Base-by-base conservation (phyloP, 805 yeast species). In the Wickerhamiella bombiphila region DNA sequence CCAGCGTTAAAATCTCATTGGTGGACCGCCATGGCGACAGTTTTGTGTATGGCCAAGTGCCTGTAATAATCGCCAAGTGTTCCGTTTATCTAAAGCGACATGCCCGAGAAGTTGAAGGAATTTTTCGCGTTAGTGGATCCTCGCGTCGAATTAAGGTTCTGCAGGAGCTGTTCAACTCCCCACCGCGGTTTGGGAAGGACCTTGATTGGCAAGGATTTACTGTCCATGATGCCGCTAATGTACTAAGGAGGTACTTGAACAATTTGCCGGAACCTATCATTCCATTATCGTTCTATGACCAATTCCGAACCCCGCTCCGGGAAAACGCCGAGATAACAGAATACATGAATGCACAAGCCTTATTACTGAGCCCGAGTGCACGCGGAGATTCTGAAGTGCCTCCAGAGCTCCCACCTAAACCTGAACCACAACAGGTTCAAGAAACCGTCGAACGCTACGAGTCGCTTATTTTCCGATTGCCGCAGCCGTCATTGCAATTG, bases 201-300 rank as follows among this genome's bases (percentile, higher is more conserved):
- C 68, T 86, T 32, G 72, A 70, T 47, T 91, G 97, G 98, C 85
- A 81, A 35, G 88, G 93, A 0, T 91, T 74, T 59, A 82, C 85
- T 1, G 96, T 88, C 9, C 98, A 91, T 60, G 99, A 91, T 58
- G 96, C 95, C 1, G 94, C 97, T 2, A 80, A 91, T 15, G 65
- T 91, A 17, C 69, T 91, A 41, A 69, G 97, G 54, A 66, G 98
- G 40, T 91, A 72, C 55, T 65, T 91, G 44, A 83, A 85, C 52
- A 76, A 83, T 32, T 67, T 91, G 39, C 93, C 94, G 1, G 97
- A 91, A 52, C 97, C 97, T 0, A 66, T 91, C 39, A 75, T 91
- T 16, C 95, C 97, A 1, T 62, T 82, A 25, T 68, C 68, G 3
- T 59, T 73, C 42, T 91, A 88, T 56, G 82, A 80, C 47, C 64